phyloP scores from a whole-genome alignment of 2,329 filamentous ascomycete genomes.

The Tetracladium maxilliforme region DNA sequence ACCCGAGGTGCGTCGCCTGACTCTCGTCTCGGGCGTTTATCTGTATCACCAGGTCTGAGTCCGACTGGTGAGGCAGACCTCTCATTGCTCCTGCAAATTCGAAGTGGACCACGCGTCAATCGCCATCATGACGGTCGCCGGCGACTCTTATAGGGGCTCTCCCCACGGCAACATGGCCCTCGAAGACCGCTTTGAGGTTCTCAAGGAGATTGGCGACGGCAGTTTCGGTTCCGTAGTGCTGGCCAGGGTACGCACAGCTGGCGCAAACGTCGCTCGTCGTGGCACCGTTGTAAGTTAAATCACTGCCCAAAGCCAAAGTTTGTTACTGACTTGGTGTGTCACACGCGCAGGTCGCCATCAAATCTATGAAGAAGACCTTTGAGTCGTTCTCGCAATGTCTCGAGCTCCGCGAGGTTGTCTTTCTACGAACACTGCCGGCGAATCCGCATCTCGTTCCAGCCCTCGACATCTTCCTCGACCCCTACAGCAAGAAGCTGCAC shows the following conservation, averaged over 20 bases:
- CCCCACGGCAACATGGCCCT: constrained; percentile 44
- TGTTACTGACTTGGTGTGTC: constrained; percentile 2
- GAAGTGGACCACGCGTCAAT: neutral
- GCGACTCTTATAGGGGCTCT: constrained; percentile 57
- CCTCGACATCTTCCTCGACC: constrained; percentile 95
- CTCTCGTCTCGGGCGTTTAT: constrained; percentile 2
- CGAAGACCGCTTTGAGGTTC: constrained; percentile 88
- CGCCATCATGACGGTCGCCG: constrained; percentile 58
- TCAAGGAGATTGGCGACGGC: constrained; percentile 97
- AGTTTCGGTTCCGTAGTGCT: constrained; percentile 95
- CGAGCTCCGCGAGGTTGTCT: constrained; percentile 93
- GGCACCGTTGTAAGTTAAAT: constrained; percentile 69
- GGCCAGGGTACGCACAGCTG: constrained; percentile 80
- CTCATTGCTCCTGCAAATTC: constrained; percentile 1
- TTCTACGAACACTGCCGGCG: constrained; percentile 73
- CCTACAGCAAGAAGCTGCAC: constrained; percentile 88
- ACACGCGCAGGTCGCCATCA: constrained; percentile 71
- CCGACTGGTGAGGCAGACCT: constrained; percentile 1
- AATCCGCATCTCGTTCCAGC: constrained; percentile 94
- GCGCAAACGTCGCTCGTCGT: constrained; percentile 73
- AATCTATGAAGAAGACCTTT: constrained; percentile 99
- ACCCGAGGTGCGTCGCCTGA: neutral
- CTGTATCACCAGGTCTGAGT: constrained; percentile 1
- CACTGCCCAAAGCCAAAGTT: no score
- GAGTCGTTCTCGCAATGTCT: constrained; percentile 82